Evolutionary conservation across 1,139 yeast species (phyloP), one percentile per base, ranked within the genome.

Genomic region (Hyphopichia buzzinii): DNA sequence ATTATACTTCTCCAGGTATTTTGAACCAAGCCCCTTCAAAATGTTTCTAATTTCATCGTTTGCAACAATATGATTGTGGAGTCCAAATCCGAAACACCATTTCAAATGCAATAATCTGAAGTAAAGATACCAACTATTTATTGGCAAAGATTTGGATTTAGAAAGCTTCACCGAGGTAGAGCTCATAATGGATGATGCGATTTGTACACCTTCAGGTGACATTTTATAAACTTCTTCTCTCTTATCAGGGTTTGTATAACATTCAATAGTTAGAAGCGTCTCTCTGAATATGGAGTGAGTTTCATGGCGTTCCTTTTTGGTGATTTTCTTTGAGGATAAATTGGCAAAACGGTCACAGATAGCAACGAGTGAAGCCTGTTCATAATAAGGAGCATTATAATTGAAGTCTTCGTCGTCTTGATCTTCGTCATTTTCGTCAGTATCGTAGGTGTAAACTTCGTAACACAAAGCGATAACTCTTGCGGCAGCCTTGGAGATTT

Each of bases 51-150:
- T 61, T 19, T 57, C 62, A 6, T 68, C 68, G 51, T 77, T 81
- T 39, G 69, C 66, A 19, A 74, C 79, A 39, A 78, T 67, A 50
- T 84, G 88, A 41, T 68, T 69, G 47, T 80, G 84, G 13, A 83
- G 70, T 2, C 87, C 87, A 28, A 77, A 74, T 29, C 85, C 81
- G 50, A 79, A 82, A n/a, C 81, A 71, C 84, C 88, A 84, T 49
- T 78, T 77, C 51, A 84, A 67, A 44, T 77, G 80, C 39, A 80
- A 72, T 37, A 83, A 63, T 40, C 89, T 67, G 35, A 80, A 57
- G 47, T 81, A 76, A 39, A 81, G 72, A 44, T 65, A 74, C 94
- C 94, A 84, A 21, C 83, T 70, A 43, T 73, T 76, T 26, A 84
- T 74, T n/a, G 79, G 71, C 36, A 84, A 59, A 3, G 81, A 65